phyloP scores from a whole-genome alignment of 306 rosid species.

The Malus sylvestris region DNA sequence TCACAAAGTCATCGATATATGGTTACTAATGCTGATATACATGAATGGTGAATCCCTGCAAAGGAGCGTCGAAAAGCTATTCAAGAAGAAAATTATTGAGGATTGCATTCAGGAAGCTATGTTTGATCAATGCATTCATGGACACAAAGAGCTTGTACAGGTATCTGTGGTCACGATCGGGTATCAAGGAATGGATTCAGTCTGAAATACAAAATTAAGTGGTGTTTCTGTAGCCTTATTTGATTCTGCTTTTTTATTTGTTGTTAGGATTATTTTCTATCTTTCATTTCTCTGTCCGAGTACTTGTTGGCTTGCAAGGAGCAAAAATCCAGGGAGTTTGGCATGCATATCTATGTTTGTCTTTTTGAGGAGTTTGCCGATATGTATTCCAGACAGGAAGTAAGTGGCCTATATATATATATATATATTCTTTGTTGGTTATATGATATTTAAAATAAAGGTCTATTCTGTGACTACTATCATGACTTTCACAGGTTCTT shows the following conservation, averaged over 20 bases:
- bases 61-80: slow-evolving; percentile 25
- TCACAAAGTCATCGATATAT: slow-evolving; percentile 34
- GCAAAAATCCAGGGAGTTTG: slow-evolving; percentile 24
- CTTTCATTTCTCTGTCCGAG: slow-evolving; percentile 32
- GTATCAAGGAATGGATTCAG: not conserved
- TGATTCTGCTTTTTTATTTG: not conserved
- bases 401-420: not conserved
- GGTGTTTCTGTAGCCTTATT: not conserved
- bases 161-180: not conserved
- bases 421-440: not conserved
- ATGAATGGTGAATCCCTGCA: slow-evolving; percentile 35
- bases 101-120: slow-evolving; percentile 27
- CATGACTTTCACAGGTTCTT: slow-evolving; percentile 21
- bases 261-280: slow-evolving; percentile 24
- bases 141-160: slow-evolving; percentile 24
- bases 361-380: slow-evolving; percentile 33
- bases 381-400: slow-evolving; percentile 40
- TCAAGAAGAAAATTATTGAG: slow-evolving; percentile 31
- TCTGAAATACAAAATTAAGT: not conserved
- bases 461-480: not conserved
- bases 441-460: not conserved
- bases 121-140: slow-evolving; percentile 34
- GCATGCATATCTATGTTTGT: slow-evolving; percentile 20
- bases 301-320: slow-evolving; percentile 36
- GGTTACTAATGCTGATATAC: slow-evolving; percentile 35